Evolutionary conservation across 495 filamentous ascomycete species (phyloP).

Genomic region (Penicillium fimorum): DNA sequence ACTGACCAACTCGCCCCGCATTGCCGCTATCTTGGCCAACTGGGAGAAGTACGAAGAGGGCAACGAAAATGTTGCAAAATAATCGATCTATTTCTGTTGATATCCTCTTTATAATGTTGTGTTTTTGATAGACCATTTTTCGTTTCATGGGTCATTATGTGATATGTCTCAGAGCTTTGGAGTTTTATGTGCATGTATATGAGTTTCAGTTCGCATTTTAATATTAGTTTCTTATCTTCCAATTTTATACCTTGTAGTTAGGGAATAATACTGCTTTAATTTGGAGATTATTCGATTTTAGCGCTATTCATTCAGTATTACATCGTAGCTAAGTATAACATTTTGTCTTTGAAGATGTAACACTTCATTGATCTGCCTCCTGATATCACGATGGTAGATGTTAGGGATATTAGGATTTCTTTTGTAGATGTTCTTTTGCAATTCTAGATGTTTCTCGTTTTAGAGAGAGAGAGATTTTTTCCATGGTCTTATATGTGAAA

Average conservation of each 20-base stretch:
- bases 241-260: not conserved
- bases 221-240: conserved; percentile 1
- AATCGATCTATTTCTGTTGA: conserved; percentile 21
- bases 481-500: no score
- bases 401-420: not conserved
- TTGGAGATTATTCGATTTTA: no score
- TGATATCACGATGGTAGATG: no score
- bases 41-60: conserved; percentile 66
- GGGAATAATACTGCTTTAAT: no score
- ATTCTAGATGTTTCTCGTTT: no score
- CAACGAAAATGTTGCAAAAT: conserved; percentile 27
- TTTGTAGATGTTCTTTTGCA: no score
- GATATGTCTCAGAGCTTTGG: conserved; percentile 24
- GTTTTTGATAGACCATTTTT: conserved; percentile 25
- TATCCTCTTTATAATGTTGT: conserved; percentile 23
- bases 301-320: no score
- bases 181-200: conserved; percentile 16
- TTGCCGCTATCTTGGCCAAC: conserved; percentile 85
- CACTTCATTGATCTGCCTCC: no score
- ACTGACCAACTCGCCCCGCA: conserved; percentile 88
- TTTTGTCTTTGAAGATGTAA: no score
- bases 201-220: conserved; percentile 5
- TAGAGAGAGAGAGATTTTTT: no score
- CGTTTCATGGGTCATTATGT: conserved; percentile 27
- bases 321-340: no score